Conservation (phyloP, 306 rosid genomes). For the Vigna hirtella region DNA sequence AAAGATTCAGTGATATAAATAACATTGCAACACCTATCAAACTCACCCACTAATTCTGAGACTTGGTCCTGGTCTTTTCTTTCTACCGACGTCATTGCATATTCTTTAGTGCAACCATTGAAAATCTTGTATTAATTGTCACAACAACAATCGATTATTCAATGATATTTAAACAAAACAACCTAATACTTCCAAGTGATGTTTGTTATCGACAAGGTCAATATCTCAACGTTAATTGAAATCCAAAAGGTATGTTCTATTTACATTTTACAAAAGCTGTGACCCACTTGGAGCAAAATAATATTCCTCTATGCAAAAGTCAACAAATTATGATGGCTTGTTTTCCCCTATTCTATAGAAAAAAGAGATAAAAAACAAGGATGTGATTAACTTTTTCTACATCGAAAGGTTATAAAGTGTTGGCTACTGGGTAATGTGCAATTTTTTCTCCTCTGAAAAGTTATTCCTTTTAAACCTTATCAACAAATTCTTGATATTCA, state of each 20-base stretch:
- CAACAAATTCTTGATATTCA: background rate
- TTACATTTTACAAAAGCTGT: background rate
- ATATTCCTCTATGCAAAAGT: background rate
- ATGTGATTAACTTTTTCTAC: background rate
- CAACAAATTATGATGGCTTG: constrained; percentile 17
- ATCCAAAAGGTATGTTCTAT: background rate
- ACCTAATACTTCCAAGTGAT: too few species aligned
- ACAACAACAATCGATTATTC: background rate
- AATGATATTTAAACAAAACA: background rate
- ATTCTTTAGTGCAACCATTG: background rate
- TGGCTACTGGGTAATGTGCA: background rate
- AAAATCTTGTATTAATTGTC: background rate
- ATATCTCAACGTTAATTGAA: background rate
- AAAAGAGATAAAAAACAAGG: background rate
- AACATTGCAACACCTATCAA: background rate
- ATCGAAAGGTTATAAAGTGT: constrained; percentile 15
- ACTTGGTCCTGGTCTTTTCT: constrained; percentile 16
- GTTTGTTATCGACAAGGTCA: background rate
- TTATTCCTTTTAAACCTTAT: background rate
- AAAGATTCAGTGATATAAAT: background rate
- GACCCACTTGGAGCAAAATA: constrained; percentile 28
- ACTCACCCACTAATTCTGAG: background rate
- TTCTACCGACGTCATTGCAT: background rate
- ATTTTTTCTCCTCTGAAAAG: background rate
- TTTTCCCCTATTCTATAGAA: background rate